A percentile compares a stretch with the other conserved stretches of the same genome.
phyloP scores from a whole-genome alignment of 2,329 filamentous ascomycete species.

The Blumeriella jaapii region DNA sequence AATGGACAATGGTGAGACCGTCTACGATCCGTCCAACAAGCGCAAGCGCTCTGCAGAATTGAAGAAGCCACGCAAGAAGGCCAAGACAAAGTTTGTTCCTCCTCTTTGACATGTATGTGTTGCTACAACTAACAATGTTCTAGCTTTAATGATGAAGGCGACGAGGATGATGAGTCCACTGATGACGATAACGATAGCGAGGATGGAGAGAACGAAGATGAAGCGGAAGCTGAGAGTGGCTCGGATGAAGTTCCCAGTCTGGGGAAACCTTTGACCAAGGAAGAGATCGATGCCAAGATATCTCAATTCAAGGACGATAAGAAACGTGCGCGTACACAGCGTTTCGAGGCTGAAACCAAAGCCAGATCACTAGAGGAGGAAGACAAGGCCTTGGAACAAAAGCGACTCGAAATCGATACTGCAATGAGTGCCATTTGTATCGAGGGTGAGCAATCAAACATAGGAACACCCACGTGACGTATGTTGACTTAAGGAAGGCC shows the following conservation, averaged over 20 bases:
- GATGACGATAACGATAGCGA: slow-evolving; percentile 26
- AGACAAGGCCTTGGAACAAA: slow-evolving; percentile 1
- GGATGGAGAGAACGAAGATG: slow-evolving; percentile 20
- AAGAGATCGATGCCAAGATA: slow-evolving; percentile 33
- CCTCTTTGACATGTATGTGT: neutral
- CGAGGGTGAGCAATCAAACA: too few relatives aligned
- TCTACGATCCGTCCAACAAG: slow-evolving; percentile 32
- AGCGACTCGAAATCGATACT: slow-evolving; percentile 1
- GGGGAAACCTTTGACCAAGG: slow-evolving; percentile 30
- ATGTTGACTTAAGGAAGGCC: too few relatives aligned
- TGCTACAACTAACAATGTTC: neutral
- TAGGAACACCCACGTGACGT: too few relatives aligned
- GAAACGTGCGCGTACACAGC: slow-evolving; percentile 30
- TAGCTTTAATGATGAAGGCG: neutral
- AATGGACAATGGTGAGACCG: slow-evolving; percentile 27
- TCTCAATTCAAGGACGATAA: slow-evolving; percentile 32
- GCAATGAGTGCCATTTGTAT: slow-evolving; percentile 5
- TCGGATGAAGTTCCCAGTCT: slow-evolving; percentile 7
- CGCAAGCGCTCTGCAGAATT: slow-evolving; percentile 29
- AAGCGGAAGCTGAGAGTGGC: slow-evolving; percentile 5
- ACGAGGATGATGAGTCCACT: neutral
- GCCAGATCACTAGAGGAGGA: slow-evolving; percentile 18
- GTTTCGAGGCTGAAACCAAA: slow-evolving; percentile 21
- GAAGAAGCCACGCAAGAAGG: slow-evolving; percentile 17
- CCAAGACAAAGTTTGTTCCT: slow-evolving; percentile 1